Conservation (phyloP, 306 rosid genomes). For the Vachellia pachyceras region DNA sequence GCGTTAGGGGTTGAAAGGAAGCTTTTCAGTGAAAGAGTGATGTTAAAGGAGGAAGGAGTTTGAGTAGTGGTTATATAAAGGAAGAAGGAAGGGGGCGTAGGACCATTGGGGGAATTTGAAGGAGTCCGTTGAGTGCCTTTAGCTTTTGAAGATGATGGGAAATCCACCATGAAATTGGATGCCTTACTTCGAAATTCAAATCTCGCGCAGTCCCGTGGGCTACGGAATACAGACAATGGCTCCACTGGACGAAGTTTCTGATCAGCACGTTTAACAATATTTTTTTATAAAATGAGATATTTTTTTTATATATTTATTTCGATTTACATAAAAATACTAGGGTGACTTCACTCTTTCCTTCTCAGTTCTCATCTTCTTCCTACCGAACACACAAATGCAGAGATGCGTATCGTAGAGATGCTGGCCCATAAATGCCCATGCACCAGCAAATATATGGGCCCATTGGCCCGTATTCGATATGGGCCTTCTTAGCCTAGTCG, state of each 20-base stretch:
- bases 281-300: too few relatives aligned
- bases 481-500: not conserved
- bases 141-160: not conserved
- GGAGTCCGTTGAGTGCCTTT: not conserved
- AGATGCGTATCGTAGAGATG: not conserved
- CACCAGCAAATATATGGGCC: too few relatives aligned
- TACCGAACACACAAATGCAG: not conserved
- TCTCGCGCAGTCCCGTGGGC: not conserved
- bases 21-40: not conserved
- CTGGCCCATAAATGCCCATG: not conserved
- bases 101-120: not conserved
- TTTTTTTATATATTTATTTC: too few relatives aligned
- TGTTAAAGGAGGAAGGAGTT: not conserved
- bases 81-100: not conserved
- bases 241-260: not conserved
- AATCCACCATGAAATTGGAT: not conserved
- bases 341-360: not conserved
- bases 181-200: constrained; percentile 14
- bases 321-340: too few relatives aligned
- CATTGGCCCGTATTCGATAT: not conserved
- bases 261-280: too few relatives aligned
- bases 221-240: not conserved
- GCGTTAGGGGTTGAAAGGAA: not conserved
- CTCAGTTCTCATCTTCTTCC: too few relatives aligned
- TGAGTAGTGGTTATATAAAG: not conserved